Evolutionary conservation across 106 monocot species (phyloP).

Genomic region (Allium cepa): DNA sequence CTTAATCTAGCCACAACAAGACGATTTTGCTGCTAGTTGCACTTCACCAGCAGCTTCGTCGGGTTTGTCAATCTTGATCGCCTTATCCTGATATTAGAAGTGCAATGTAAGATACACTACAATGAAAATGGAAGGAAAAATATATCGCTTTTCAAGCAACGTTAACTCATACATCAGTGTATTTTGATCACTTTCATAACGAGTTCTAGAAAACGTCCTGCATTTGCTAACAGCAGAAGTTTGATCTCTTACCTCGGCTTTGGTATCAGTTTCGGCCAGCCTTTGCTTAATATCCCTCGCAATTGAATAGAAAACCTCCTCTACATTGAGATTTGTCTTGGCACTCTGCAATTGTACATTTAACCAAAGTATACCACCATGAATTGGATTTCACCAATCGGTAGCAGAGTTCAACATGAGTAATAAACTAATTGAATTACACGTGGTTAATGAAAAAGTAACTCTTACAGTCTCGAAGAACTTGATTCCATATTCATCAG

Average conservation of each 20-base stretch:
- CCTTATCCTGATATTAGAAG: conserved; percentile 35
- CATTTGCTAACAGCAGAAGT: background rate
- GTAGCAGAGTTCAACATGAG: background rate
- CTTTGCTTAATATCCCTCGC: conserved; percentile 95
- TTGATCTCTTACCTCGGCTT: conserved; percentile 45
- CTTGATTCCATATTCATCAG: conserved; percentile 93
- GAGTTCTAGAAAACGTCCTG: background rate
- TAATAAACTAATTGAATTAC: background rate
- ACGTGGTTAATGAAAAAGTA: no score
- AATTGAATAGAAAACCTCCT: conserved; percentile 94
- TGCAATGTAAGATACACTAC: background rate
- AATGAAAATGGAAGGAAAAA: background rate
- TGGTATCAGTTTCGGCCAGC: conserved; percentile 70
- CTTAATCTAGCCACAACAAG: conserved; percentile 44
- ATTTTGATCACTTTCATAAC: background rate
- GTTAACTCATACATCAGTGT: background rate
- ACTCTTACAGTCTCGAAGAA: conserved; percentile 84
- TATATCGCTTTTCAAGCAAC: background rate
- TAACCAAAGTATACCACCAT: background rate
- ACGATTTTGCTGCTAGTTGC: conserved; percentile 26
- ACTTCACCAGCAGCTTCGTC: conserved; percentile 44
- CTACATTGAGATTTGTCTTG: conserved; percentile 92
- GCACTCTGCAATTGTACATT: conserved; percentile 56
- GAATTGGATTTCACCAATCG: background rate
- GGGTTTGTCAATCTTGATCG: conserved; percentile 66